Percentiles rank a stretch among this genome's conserved stretches.
phyloP scores from a whole-genome alignment of 129 eudicot species.

The Helichrysum umbraculigerum region DNA sequence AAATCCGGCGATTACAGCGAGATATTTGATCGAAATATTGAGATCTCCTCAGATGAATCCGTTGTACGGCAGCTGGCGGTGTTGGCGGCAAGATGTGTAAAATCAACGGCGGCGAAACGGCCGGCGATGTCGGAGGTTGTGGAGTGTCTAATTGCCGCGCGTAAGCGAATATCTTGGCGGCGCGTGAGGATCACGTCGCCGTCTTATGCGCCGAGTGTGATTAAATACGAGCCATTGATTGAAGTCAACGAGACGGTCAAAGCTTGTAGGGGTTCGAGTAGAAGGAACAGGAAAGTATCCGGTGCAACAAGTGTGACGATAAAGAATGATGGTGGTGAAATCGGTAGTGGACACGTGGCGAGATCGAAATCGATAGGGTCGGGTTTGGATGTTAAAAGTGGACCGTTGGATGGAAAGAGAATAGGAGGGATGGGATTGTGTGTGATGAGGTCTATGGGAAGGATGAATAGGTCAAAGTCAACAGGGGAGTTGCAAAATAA shows the following conservation, averaged over 20 bases:
- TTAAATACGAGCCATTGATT: slow-evolving; percentile 40
- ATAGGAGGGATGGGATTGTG: slow-evolving; percentile 34
- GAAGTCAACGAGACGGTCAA: slow-evolving; percentile 40
- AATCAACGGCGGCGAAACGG: slow-evolving; percentile 60
- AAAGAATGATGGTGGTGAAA: background rate
- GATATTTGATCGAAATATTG: slow-evolving; percentile 68
- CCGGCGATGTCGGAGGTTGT: slow-evolving; percentile 82
- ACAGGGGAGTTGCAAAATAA: slow-evolving; percentile 56
- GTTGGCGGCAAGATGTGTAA: slow-evolving; percentile 77
- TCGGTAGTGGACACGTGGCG: slow-evolving; percentile 16
- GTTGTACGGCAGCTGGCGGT: slow-evolving; percentile 55
- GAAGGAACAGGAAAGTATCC: slow-evolving; percentile 56
- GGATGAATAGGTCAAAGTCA: slow-evolving; percentile 77
- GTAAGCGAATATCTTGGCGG: slow-evolving; percentile 48
- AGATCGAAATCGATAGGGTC: slow-evolving; percentile 74
- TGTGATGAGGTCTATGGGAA: slow-evolving; percentile 43
- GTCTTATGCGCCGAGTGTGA: slow-evolving; percentile 6
- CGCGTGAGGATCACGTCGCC: slow-evolving; percentile 52
- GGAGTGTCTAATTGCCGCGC: slow-evolving; percentile 37
- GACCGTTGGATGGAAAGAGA: slow-evolving; percentile 44
- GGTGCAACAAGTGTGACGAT: slow-evolving; percentile 41
- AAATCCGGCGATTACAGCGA: slow-evolving; percentile 47
- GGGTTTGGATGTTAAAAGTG: slow-evolving; percentile 36
- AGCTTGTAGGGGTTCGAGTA: slow-evolving; percentile 42
- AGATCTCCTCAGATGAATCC: slow-evolving; percentile 37